phyloP scores from a whole-genome alignment of 2,329 filamentous ascomycete genomes.

The Colletotrichum shisoi region DNA sequence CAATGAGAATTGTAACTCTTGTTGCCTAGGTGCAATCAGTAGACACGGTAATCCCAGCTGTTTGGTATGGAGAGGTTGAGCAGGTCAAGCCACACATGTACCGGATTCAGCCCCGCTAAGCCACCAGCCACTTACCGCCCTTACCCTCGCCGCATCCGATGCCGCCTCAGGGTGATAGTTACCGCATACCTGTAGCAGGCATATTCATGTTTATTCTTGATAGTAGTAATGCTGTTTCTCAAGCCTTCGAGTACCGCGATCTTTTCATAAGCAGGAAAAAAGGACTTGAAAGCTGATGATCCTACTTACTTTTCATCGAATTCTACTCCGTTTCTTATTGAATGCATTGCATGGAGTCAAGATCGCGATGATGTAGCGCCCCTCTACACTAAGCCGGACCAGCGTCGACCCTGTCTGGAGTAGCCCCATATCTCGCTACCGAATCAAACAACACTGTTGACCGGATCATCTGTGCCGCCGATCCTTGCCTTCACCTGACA shows the following conservation, averaged over 20 bases:
- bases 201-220: background rate
- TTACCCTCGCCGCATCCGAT: background rate
- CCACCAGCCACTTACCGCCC: background rate
- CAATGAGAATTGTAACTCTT: too few species aligned
- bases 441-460: conserved; percentile 29
- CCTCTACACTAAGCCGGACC: conserved; percentile 13
- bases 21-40: too few species aligned
- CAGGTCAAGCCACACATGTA: background rate
- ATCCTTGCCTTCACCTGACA: background rate
- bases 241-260: background rate
- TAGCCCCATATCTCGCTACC: background rate
- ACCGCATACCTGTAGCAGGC: background rate
- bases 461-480: conserved; percentile 22
- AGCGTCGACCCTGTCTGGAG: background rate
- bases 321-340: background rate
- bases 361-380: background rate
- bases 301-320: too few species aligned
- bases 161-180: background rate
- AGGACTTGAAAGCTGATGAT: too few species aligned
- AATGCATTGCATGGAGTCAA: too few species aligned
- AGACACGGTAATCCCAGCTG: background rate
- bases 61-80: background rate
- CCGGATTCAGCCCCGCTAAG: background rate
- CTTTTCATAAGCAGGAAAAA: too few species aligned
- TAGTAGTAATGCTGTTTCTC: background rate